Evolutionary conservation across 2,329 filamentous ascomycete species (phyloP), one percentile per base, ranked within the genome.

Genomic region (Fragosphaeria purpurea): DNA sequence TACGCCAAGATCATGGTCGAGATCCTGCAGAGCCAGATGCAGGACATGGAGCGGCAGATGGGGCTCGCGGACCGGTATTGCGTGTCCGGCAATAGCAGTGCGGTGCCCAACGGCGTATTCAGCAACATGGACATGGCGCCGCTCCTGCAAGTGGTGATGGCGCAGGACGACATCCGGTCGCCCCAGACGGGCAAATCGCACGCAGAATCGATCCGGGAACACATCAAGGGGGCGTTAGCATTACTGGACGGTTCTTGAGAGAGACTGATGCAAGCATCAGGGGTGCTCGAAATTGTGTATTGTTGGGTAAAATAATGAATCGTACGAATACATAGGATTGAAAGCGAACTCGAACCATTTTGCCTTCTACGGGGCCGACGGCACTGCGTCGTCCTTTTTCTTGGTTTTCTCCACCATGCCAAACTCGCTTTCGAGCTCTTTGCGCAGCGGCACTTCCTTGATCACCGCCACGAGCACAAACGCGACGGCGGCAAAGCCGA

Each of bases 401-500:
- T 37, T 37, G 7, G 35, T 37, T 7, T 37, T 11, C 11, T 37
- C 35, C 7, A 37, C 35, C 35, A 37, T 37, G 7, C 35, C 35
- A 37, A 37, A 37, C 7, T 37, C 11, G 35, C 35, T 37, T 37
- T 37, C 35, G 7, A 37, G 35, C 35, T 37, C 35, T 37, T 37
- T 37, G 7, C 35, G 35, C 7, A 37, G 35, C 11, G 35, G 35
- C 11, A 37, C 11, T 11, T 37, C 35, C 4, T 37, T 37, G 35
- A 37, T 11, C 7, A 37, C 35, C 7, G 11, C 7, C 7, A 52
- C 53, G 12, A 56, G 11, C 2, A 61, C n/a, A 41, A 65, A 54
- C 1, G 58, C 58, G 1, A 62, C 22, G 9, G 39, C 58, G 1
- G 50, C 56, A 46, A 65, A 62, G 2, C 48, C 61, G 44, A 65